Conservation (phyloP, 2,329 filamentous ascomycete genomes). For the Aspergillus ibericus region DNA sequence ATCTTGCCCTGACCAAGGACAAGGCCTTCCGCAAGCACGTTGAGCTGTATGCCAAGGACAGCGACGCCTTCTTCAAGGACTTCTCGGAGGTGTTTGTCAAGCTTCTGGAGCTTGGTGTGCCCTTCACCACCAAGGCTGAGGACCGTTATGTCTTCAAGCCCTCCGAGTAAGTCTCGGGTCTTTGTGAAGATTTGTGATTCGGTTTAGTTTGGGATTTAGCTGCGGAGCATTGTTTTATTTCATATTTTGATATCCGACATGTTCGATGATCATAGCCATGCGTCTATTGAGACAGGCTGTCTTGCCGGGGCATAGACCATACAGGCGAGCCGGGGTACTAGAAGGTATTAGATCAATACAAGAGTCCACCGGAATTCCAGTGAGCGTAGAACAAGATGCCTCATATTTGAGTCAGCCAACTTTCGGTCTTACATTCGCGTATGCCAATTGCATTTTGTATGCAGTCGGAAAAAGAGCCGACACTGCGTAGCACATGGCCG, state of each 20-base stretch:
- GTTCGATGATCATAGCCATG: constrained; percentile 1
- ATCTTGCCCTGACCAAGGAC: constrained; percentile 84
- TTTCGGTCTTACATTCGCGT: too few species aligned
- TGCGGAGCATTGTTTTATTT: constrained; percentile 13
- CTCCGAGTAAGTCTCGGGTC: constrained; percentile 32
- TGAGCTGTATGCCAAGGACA: constrained; percentile 87
- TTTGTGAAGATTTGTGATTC: constrained; percentile 8
- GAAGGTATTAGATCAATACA: background rate
- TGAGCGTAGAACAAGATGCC: background rate
- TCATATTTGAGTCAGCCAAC: background rate
- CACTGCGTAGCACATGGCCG: background rate
- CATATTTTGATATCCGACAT: constrained; percentile 17
- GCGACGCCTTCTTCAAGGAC: constrained; percentile 89
- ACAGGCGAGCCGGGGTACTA: background rate
- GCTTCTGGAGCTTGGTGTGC: constrained; percentile 92
- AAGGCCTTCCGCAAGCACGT: constrained; percentile 79
- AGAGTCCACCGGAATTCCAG: background rate
- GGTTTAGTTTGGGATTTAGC: constrained; percentile 11
- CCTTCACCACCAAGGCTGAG: constrained; percentile 69
- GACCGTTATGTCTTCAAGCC: constrained; percentile 65
- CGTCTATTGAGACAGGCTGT: constrained; percentile 3
- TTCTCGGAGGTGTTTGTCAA: constrained; percentile 76
- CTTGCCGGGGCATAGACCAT: background rate
- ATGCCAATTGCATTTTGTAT: background rate
- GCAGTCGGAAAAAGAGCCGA: background rate